These are phyloP conservation scores for Boletus sp. DNA, from an alignment of 768 basidiomycete genomes.

Conservation along the genomic window DNA sequence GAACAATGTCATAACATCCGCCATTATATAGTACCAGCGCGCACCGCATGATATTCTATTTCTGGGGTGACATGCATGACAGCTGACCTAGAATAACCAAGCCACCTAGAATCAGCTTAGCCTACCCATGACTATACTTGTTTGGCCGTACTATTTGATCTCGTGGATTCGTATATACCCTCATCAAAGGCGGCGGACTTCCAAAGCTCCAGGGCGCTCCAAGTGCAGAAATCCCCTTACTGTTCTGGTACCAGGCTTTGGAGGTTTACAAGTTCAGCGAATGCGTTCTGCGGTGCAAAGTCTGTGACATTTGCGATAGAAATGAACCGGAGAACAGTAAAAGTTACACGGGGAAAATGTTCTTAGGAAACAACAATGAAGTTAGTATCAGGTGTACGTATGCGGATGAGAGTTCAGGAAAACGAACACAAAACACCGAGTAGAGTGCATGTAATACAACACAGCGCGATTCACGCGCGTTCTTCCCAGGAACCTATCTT, in stretches of 20 bases:
- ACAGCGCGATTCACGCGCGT: constrained; percentile 20
- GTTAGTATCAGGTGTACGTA: not conserved
- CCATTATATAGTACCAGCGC: constrained; percentile 15
- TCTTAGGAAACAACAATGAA: not conserved
- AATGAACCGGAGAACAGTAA: not conserved
- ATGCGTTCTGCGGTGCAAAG: not conserved
- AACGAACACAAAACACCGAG: not conserved
- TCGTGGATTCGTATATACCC: not conserved
- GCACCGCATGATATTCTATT: constrained; percentile 24
- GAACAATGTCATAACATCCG: constrained; percentile 7
- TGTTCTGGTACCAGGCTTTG: not conserved
- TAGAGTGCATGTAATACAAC: not conserved
- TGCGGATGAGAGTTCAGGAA: constrained; percentile 1
- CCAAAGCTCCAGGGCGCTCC: not conserved
- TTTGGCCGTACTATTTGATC: too few relatives aligned
- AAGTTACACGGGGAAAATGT: not conserved
- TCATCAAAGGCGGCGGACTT: not conserved
- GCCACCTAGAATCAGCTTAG: not conserved
- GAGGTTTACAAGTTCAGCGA: not conserved
- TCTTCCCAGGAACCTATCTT: constrained; percentile 75
- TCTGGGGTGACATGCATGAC: constrained; percentile 18
- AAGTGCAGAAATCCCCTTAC: too few relatives aligned
- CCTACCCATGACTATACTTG: too few relatives aligned
- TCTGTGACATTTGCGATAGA: not conserved
- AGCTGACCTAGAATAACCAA: constrained; percentile 12